These are phyloP conservation scores for Mucor irregularis DNA, from an alignment of 371 early-diverging fungal genomes.

Conservation along the genomic window DNA sequence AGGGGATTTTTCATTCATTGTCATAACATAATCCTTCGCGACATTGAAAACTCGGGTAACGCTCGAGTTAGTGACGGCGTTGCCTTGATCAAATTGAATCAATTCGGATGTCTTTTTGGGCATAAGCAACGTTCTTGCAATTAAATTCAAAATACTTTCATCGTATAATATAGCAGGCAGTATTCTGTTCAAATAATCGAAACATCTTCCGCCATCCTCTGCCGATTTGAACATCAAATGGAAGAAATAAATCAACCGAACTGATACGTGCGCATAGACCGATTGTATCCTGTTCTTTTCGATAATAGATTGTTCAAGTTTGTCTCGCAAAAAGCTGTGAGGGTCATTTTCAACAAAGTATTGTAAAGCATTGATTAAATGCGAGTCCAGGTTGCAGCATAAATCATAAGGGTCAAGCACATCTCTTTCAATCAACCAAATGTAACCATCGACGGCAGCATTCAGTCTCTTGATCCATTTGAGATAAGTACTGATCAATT, in stretches of 20 bases:
- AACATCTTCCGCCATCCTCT: neutral
- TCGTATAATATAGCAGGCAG: conserved; percentile 4
- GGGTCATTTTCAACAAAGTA: conserved; percentile 21
- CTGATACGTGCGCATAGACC: conserved; percentile 21
- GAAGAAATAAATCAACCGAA: conserved; percentile 24
- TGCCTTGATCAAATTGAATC: conserved; percentile 26
- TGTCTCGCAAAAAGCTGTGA: neutral
- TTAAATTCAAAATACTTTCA: conserved; percentile 1
- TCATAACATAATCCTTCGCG: conserved; percentile 11
- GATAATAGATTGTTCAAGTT: neutral
- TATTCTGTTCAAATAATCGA: neutral
- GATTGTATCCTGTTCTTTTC: conserved; percentile 16
- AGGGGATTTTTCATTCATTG: conserved; percentile 11
- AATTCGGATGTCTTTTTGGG: conserved; percentile 29
- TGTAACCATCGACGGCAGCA: conserved; percentile 36
- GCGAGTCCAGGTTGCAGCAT: conserved; percentile 5
- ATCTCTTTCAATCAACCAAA: conserved; percentile 41
- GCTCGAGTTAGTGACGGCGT: conserved; percentile 17
- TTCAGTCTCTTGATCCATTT: conserved; percentile 33
- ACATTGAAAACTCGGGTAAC: conserved; percentile 11
- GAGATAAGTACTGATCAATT: neutral
- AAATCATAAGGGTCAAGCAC: conserved; percentile 11
- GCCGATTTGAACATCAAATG: conserved; percentile 6
- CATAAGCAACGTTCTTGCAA: conserved; percentile 26
- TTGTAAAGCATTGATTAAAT: conserved; percentile 7